Base-by-base conservation (phyloP, 2,329 filamentous ascomycete genomes). In the Fusarium sp. region DNA sequence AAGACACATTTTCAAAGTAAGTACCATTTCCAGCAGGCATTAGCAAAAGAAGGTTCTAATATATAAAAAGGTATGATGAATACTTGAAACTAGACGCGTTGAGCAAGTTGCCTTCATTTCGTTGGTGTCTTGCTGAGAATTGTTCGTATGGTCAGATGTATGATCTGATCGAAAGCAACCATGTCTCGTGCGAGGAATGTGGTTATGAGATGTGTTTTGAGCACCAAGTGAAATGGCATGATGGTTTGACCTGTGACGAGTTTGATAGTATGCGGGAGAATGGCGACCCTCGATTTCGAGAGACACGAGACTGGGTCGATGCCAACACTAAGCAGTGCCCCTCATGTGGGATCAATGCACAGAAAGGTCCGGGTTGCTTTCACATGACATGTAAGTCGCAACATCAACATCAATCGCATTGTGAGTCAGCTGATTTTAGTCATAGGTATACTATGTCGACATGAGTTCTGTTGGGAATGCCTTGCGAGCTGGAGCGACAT, bases 401-500 rank as follows among this genome's bases (percentile, higher is more conserved):
- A 41, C 14, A 12, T 7, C 11, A 18, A 4, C 4, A 11, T 15
- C 1, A 18, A 2, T 26, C 11, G 2, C 20, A 37, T 11, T n/a
- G 7, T 17, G 14, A 11, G 15, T 14, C 3, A 14, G 18, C 37
- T 55, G 5, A 55, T 8, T 42, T 4, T 6, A 9, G 6, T 27
- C 1, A 9, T 15, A 56, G 53, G 53, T 56, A 27, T 30, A 5
- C 13, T 56, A 13, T 56, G 53, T 13, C 23, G 32, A 9, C 23
- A 56, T 18, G 41, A 56, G 23, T 56, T 56, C 17, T 56, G 53
- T 30, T 56, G 53, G 53, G 53, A 37, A n/a, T 56, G 53, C 4
- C 53, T 56, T 37, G 53, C 32, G 14, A 46, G 40, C 14, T 56
- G 53, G 53, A 27, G 6, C 5, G 30, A 56, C 14, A 56, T 46